Evolutionary conservation across 768 basidiomycete genomes (phyloP).

Genomic region (Termitomyces heimii): DNA sequence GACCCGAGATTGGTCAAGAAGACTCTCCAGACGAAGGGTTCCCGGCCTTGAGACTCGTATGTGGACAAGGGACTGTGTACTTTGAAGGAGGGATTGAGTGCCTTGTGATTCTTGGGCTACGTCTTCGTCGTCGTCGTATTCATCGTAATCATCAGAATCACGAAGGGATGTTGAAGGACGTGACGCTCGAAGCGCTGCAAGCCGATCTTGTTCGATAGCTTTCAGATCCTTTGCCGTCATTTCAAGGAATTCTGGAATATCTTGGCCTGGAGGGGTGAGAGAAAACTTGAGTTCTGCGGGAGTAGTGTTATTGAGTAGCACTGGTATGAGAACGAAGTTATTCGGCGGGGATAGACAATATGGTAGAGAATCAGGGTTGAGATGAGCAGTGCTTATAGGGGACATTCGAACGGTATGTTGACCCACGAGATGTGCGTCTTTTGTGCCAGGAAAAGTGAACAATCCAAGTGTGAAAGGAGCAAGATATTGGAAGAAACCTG

Average conservation of each 20-base stretch:
- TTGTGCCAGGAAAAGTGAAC: slow-evolving; percentile 31
- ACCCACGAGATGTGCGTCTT: slow-evolving; percentile 65
- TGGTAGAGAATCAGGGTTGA: slow-evolving; percentile 70
- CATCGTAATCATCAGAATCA: slow-evolving; percentile 51
- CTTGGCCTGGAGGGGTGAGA: slow-evolving; percentile 56
- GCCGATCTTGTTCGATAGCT: slow-evolving; percentile 54
- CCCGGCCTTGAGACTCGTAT: slow-evolving; percentile 73
- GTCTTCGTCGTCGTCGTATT: slow-evolving; percentile 69
- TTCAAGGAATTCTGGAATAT: slow-evolving; percentile 45
- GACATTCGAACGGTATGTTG: slow-evolving; percentile 91
- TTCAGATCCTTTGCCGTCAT: slow-evolving; percentile 61
- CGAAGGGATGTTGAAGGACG: slow-evolving; percentile 28
- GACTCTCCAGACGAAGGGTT: slow-evolving; percentile 65
- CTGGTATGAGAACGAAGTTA: slow-evolving; percentile 63
- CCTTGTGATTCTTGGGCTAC: slow-evolving; percentile 23
- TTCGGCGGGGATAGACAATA: slow-evolving; percentile 63
- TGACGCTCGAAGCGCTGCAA: slow-evolving; percentile 42
- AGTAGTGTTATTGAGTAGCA: slow-evolving; percentile 89
- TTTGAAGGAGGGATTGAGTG: slow-evolving; percentile 48
- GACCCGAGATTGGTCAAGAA: slow-evolving; percentile 62
- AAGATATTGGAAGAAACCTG: slow-evolving; percentile 43
- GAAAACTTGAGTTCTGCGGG: slow-evolving; percentile 68
- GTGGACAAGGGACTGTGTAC: slow-evolving; percentile 69
- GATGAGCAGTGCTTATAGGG: slow-evolving; percentile 86
- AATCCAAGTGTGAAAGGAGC: slow-evolving; percentile 46